Percentiles rank a stretch among this genome's conserved stretches.
Conservation (phyloP, 768 basidiomycete species). For the Hypsizygus marmoreus region DNA sequence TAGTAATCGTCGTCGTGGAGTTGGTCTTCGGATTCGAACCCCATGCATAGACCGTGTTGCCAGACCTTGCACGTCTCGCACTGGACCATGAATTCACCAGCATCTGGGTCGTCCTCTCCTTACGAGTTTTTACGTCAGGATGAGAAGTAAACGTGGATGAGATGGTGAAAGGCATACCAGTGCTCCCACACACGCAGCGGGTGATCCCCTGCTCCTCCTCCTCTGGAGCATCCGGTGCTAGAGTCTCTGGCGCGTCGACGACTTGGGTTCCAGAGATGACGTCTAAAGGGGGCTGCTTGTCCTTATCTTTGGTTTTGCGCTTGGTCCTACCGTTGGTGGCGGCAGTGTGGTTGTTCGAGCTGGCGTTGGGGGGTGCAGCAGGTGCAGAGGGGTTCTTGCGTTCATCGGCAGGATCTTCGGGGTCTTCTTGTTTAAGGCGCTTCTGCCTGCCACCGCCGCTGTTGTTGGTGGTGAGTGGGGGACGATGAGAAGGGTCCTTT, state of each 20-base stretch:
- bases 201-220: conserved; percentile 70
- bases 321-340: conserved; percentile 40
- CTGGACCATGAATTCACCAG: conserved; percentile 96
- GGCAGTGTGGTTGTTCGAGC: conserved; percentile 30
- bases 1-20: conserved; percentile 83
- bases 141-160: conserved; percentile 11
- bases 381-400: conserved; percentile 44
- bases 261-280: conserved; percentile 26
- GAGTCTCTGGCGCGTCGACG: conserved; percentile 32
- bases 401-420: conserved; percentile 63
- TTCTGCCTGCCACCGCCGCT: conserved; percentile 51
- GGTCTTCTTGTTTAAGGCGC: conserved; percentile 73
- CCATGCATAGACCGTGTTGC: conserved; percentile 98
- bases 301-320: conserved; percentile 71
- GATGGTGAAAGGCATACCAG: conserved; percentile 50
- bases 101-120: conserved; percentile 75
- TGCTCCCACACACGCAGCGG: conserved; percentile 84
- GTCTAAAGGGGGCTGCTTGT: conserved; percentile 32
- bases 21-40: conserved; percentile 76
- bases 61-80: conserved; percentile 97
- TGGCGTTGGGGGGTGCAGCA: too few relatives aligned
- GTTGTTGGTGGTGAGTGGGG: conserved; percentile 39
- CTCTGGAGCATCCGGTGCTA: conserved; percentile 44
- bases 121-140: conserved; percentile 28
- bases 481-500: conserved; percentile 45